Conservation (phyloP, 2,329 filamentous ascomycete species). For the Nemania abortiva region DNA sequence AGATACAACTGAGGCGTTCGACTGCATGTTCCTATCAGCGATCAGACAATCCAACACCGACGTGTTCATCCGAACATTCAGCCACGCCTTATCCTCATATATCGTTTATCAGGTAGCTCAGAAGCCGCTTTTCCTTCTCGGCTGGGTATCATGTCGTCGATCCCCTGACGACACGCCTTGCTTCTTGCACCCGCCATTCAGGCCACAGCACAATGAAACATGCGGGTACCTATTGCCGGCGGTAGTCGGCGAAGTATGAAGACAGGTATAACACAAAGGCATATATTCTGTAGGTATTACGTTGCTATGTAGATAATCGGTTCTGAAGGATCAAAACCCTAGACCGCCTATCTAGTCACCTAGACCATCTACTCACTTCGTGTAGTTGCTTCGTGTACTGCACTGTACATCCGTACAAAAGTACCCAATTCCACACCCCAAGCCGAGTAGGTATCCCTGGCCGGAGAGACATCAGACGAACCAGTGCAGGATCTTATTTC, state of each 20-base stretch:
- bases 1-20: constrained; percentile 11
- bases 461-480: constrained; percentile 12
- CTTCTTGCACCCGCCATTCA: constrained; percentile 9
- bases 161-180: constrained; percentile 11
- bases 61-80: constrained; percentile 22
- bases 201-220: constrained; percentile 25
- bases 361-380: neutral
- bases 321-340: constrained; percentile 14
- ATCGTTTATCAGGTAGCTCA: neutral
- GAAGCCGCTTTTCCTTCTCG: neutral
- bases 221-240: constrained; percentile 12
- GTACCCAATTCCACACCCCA: neutral
- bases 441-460: neutral
- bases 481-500: constrained; percentile 5
- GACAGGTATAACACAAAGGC: neutral
- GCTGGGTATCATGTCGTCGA: constrained; percentile 15
- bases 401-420: constrained; percentile 7
- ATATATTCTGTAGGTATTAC: neutral
- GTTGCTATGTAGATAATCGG: neutral
- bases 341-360: neutral
- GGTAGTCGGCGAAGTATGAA: neutral
- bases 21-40: neutral
- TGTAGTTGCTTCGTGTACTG: constrained; percentile 4
- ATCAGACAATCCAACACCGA: constrained; percentile 18
- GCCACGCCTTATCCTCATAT: constrained; percentile 1